Conservation (phyloP, 2,329 filamentous ascomycete species). For the Hypoxylon rubiginosum region DNA sequence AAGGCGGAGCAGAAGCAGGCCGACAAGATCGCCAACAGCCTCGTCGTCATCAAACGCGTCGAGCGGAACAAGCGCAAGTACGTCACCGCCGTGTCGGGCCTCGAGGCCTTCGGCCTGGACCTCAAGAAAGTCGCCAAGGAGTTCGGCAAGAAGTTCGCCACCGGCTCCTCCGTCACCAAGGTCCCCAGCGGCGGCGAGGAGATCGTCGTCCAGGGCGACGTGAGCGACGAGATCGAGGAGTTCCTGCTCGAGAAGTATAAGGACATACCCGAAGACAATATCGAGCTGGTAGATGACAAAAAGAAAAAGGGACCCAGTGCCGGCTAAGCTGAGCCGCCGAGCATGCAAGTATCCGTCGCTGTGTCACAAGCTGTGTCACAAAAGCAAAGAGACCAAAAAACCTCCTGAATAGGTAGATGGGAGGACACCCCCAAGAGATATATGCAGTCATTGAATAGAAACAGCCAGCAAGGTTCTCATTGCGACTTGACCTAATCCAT, state of each 20-base stretch:
- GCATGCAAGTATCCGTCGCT: too few relatives aligned
- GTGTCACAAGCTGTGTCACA: conserved; percentile 14
- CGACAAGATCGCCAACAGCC: conserved; percentile 84
- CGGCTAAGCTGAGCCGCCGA: conserved; percentile 13
- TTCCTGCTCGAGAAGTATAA: conserved; percentile 91
- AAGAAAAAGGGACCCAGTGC: conserved; percentile 73
- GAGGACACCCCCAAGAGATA: not conserved
- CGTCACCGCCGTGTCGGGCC: conserved; percentile 90
- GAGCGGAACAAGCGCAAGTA: conserved; percentile 98
- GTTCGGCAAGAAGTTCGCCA: conserved; percentile 98
- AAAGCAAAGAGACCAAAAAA: conserved; percentile 9
- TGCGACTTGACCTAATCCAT: conserved; percentile 33
- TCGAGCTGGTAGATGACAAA: conserved; percentile 95
- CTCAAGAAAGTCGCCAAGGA: conserved; percentile 98
- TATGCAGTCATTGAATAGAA: conserved; percentile 27
- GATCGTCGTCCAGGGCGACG: conserved; percentile 97
- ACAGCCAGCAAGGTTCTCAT: conserved; percentile 37
- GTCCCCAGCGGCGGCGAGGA: conserved; percentile 88
- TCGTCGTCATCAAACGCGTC: conserved; percentile 93
- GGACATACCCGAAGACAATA: conserved; percentile 93
- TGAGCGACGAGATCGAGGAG: conserved; percentile 94
- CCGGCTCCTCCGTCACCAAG: conserved; percentile 92
- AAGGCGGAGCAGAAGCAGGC: conserved; percentile 86
- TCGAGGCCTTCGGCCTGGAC: conserved; percentile 91
- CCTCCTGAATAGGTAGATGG: not conserved